Evolutionary conservation across 495 filamentous ascomycete species (phyloP), one percentile per base, ranked within the genome.

Genomic region (Tetracladium marchalianum): DNA sequence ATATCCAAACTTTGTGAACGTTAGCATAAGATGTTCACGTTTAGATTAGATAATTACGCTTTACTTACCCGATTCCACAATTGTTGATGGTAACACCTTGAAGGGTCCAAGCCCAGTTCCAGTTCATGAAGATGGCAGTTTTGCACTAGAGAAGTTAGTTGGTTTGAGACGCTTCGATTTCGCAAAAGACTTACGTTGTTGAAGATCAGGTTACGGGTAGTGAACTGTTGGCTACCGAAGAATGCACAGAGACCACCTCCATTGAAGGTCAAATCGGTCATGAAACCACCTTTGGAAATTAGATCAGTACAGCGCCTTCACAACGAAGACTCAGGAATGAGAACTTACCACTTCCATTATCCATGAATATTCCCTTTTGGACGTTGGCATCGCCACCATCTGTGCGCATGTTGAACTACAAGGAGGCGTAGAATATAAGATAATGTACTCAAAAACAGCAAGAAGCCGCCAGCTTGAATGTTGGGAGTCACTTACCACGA

Each of bases 321-420:
- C 3, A 27, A 3, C 22, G 22, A 27, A 7, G 22, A 27, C 3
- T 7, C 22, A 27, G 22, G 22, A 27, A 27, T 27, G 3, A 27
- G 3, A 27, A 27, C 22, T 27, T 27, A 27, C 22, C 89, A 17
- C 78, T 83, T 38, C 92, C 93, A 56, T 96, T 97, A 62, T 97
- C 92, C 83, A 96, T 95, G 72, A 92, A 95, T 60, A 97, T 82
- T 58, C 90, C 90, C 66, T 86, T 75, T 62, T 95, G 90, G 55
- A 71, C 68, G 65, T 90, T 92, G 35, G 67, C 72, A 11, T 66
- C 64, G 36, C 77, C 77, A 12, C 80, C 80, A 49, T 82, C 84
- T 44, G 74, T 75, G 58, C 78, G 69, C 89, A 97, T 93, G 62
- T 88, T 78, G 66, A 97, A 93, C 22, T 27, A 7, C 3, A 27